Percentiles rank a stretch among this genome's conserved stretches.
phyloP scores from a whole-genome alignment of 148 eudicot genomes.

The Rhododendron henanense region DNA sequence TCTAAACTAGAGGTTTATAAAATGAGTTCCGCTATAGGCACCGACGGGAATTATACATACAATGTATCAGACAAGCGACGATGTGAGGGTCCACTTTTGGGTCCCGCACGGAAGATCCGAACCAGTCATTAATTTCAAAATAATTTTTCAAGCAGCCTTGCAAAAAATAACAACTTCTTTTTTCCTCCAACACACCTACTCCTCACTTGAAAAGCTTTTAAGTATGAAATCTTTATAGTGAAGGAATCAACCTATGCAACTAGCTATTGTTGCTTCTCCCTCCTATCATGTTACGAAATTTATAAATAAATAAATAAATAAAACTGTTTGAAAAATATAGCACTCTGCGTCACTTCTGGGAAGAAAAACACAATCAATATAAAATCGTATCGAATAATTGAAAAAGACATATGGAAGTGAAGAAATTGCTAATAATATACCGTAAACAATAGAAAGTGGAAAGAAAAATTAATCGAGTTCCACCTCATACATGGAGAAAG shows the following conservation, averaged over 20 bases:
- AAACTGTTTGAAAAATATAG: conserved; percentile 20
- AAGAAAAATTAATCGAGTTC: conserved; percentile 16
- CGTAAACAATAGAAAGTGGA: conserved; percentile 5
- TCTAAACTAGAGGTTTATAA: not conserved
- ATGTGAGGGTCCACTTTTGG: too few species aligned
- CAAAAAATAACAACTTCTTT: not conserved
- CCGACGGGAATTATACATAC: too few species aligned
- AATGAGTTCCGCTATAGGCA: too few species aligned
- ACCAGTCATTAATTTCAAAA: too few species aligned
- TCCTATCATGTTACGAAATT: not conserved
- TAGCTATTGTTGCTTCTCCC: not conserved
- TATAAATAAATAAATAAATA: not conserved
- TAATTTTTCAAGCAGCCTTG: too few species aligned
- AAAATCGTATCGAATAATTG: not conserved
- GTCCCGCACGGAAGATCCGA: too few species aligned
- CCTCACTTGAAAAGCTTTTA: not conserved
- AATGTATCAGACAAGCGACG: too few species aligned
- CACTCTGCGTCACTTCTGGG: conserved; percentile 11
- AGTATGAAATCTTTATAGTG: not conserved
- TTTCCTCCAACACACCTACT: not conserved
- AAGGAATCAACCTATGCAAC: conserved; percentile 5
- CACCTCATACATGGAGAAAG: conserved; percentile 5
- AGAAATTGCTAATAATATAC: not conserved
- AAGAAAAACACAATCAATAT: not conserved
- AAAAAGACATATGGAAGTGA: not conserved